These are phyloP conservation scores for Silene noctiflora DNA, from an alignment of 179 eudicot species.

Conservation along the genomic window DNA sequence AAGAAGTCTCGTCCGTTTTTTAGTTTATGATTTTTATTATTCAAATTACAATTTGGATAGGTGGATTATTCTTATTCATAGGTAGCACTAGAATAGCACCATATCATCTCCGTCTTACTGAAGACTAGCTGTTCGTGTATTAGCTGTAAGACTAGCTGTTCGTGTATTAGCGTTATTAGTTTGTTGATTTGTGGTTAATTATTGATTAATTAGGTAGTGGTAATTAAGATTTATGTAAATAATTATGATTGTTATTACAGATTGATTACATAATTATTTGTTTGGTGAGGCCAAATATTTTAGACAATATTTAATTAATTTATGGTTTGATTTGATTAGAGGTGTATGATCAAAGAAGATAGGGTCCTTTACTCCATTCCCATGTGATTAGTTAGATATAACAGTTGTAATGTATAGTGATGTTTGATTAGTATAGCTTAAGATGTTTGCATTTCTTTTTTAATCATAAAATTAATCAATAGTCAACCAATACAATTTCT, in stretches of 20 bases:
- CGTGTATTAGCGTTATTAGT: not conserved
- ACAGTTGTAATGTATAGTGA: not conserved
- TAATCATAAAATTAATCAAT: no score
- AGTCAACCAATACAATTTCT: not conserved
- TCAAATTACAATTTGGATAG: not conserved
- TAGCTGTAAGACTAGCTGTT: no score
- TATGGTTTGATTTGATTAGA: not conserved
- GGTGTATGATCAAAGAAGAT: not conserved
- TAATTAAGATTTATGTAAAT: not conserved
- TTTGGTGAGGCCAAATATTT: not conserved
- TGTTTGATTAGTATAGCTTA: not conserved
- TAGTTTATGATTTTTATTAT: slow-evolving; percentile 4
- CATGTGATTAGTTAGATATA: not conserved
- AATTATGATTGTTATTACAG: slow-evolving; percentile 1
- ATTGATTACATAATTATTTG: not conserved
- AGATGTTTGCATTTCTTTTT: not conserved
- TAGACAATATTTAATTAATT: not conserved
- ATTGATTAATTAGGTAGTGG: not conserved
- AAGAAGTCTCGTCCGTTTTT: slow-evolving; percentile 15
- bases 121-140: no score
- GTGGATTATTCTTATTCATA: not conserved
- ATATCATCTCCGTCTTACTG: not conserved
- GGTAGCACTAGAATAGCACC: not conserved
- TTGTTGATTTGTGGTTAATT: not conserved
- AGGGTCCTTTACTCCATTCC: not conserved